Percentiles rank a stretch among this genome's conserved stretches.
phyloP scores from a whole-genome alignment of 2,329 filamentous ascomycete genomes.

The Colletotrichum kahawae region DNA sequence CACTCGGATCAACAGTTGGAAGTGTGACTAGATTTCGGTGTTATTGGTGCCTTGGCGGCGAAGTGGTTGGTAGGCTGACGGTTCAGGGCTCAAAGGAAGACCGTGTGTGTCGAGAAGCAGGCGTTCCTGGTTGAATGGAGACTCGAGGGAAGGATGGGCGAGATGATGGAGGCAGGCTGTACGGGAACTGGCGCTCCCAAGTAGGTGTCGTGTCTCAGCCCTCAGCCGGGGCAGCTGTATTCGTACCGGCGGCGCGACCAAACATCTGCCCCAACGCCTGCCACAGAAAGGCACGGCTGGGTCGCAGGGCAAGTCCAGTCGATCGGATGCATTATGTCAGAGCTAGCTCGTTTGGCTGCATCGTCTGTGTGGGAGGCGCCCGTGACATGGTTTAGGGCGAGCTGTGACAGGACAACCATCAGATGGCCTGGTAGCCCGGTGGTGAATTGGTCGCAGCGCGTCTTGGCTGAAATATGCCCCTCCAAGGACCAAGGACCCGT shows the following conservation, averaged over 20 bases:
- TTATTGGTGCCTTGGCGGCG: slow-evolving; percentile 11
- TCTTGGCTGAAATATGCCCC: slow-evolving; percentile 4
- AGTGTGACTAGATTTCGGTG: slow-evolving; percentile 8
- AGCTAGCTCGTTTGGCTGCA: slow-evolving; percentile 4
- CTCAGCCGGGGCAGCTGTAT: neutral
- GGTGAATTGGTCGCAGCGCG: neutral
- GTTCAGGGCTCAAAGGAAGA: neutral
- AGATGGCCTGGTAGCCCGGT: neutral
- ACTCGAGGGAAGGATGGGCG: neutral
- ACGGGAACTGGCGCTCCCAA: neutral
- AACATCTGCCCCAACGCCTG: neutral
- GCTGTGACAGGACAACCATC: slow-evolving; percentile 10
- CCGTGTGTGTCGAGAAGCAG: neutral
- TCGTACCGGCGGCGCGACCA: neutral
- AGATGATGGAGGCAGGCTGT: neutral
- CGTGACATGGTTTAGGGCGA: slow-evolving; percentile 20
- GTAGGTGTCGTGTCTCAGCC: slow-evolving; percentile 9
- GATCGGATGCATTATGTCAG: slow-evolving; percentile 12
- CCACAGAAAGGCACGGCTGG: slow-evolving; percentile 9
- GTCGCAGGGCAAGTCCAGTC: slow-evolving; percentile 2
- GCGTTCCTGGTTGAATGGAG: neutral
- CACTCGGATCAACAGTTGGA: neutral
- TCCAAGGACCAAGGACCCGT: neutral
- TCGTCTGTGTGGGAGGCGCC: slow-evolving; percentile 2
- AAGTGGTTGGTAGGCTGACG: slow-evolving; percentile 20